Evolutionary conservation across 306 rosid genomes (phyloP).

Genomic region (Vigna reflexopilosa): DNA sequence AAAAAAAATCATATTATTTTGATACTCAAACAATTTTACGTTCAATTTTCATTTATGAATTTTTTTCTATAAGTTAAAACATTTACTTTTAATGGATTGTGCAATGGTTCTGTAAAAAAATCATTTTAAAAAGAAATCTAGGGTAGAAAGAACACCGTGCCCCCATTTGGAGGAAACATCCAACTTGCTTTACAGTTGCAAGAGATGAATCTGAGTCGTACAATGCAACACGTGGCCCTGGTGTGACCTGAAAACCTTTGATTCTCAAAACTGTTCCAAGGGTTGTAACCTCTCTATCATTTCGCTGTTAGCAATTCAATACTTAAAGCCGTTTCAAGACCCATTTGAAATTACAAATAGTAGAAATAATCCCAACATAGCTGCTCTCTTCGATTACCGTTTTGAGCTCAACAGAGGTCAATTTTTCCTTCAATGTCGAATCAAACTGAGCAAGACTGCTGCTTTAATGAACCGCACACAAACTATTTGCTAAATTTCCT

Average conservation of each 20-base stretch:
- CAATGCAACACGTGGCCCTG: background rate
- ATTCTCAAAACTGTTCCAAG: background rate
- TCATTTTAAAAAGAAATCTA: too few relatives aligned
- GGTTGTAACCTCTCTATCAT: background rate
- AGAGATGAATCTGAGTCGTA: background rate
- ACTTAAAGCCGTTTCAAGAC: background rate
- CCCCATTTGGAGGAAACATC: too few relatives aligned
- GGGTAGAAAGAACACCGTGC: too few relatives aligned
- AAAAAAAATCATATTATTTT: too few relatives aligned
- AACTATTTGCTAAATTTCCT: conserved; percentile 60
- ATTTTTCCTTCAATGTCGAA: background rate
- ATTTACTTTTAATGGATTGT: too few relatives aligned
- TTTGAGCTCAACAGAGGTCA: conserved; percentile 14
- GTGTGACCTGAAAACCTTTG: background rate
- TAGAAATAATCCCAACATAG: background rate
- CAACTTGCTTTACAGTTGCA: background rate
- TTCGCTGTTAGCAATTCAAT: background rate
- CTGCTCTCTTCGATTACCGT: background rate
- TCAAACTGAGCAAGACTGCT: too few relatives aligned
- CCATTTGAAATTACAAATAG: background rate
- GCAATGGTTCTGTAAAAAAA: too few relatives aligned
- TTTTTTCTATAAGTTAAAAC: too few relatives aligned
- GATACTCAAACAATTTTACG: too few relatives aligned
- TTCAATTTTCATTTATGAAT: too few relatives aligned
- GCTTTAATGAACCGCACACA: conserved; percentile 35